Evolutionary conservation across 2,329 filamentous ascomycete species (phyloP).

Genomic region (Calycina marina): DNA sequence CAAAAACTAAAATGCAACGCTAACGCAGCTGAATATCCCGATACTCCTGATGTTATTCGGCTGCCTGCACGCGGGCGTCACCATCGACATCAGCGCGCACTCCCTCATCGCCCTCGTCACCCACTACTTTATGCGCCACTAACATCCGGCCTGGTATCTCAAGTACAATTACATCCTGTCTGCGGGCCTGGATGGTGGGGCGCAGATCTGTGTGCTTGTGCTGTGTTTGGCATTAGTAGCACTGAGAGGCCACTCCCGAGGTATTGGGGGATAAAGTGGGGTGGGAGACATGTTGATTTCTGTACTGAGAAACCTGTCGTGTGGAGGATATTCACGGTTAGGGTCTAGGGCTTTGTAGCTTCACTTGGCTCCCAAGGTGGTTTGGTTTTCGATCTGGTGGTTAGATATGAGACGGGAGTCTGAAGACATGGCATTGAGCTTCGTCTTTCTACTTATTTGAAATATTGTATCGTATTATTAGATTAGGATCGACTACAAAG

Average conservation of each 20-base stretch:
- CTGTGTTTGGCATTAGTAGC: conserved; percentile 31
- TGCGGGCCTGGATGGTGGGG: conserved; percentile 54
- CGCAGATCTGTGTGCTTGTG: conserved; percentile 58
- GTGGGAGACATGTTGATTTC: not conserved
- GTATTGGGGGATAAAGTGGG: not conserved
- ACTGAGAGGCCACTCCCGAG: conserved; percentile 35
- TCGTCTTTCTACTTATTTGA: too few relatives aligned
- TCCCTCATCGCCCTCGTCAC: conserved; percentile 50
- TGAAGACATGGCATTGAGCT: too few relatives aligned
- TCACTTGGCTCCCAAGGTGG: too few relatives aligned
- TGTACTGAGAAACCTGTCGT: not conserved
- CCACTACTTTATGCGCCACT: conserved; percentile 55
- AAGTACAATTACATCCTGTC: conserved; percentile 66
- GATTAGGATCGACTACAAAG: too few relatives aligned
- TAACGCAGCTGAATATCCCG: conserved; percentile 43
- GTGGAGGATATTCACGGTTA: too few relatives aligned
- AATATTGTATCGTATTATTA: too few relatives aligned
- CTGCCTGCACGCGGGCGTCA: conserved; percentile 51
- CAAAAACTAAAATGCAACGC: too few relatives aligned
- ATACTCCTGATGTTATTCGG: conserved; percentile 51
- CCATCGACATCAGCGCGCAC: conserved; percentile 58
- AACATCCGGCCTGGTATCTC: conserved; percentile 57
- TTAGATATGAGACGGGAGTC: too few relatives aligned
- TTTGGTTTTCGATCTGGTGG: too few relatives aligned
- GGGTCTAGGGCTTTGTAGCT: too few relatives aligned